These are phyloP conservation scores for Backusella circina DNA, from an alignment of 192 early-diverging fungal genomes.

Conservation along the genomic window DNA sequence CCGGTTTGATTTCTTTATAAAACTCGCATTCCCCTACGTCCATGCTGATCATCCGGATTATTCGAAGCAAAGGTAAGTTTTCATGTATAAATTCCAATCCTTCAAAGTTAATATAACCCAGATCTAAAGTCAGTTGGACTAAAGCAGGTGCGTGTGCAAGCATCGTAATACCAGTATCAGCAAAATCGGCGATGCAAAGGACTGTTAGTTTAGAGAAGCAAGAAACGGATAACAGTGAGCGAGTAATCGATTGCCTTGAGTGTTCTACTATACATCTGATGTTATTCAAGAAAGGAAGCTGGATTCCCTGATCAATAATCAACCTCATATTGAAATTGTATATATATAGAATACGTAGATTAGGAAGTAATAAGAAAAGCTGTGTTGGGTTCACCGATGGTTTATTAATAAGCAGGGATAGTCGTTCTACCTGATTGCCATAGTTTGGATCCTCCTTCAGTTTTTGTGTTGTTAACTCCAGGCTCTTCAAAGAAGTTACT, in stretches of 20 bases:
- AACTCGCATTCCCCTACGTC: background rate
- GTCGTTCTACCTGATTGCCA: background rate
- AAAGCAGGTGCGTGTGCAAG: background rate
- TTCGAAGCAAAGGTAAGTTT: background rate
- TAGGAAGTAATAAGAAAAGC: background rate
- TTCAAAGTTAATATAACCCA: background rate
- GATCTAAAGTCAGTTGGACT: background rate
- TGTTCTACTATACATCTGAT: background rate
- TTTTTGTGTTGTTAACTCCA: background rate
- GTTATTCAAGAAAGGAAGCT: background rate
- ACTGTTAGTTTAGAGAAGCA: background rate
- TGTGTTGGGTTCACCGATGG: background rate
- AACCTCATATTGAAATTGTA: background rate
- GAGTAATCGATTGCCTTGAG: background rate
- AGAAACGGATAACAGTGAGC: background rate
- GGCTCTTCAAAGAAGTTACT: background rate
- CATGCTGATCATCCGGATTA: background rate
- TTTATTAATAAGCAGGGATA: background rate
- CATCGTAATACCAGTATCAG: background rate
- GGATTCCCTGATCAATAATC: background rate
- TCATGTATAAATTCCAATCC: background rate
- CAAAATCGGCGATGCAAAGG: background rate
- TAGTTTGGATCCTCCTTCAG: background rate
- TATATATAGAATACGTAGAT: background rate
- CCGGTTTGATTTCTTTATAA: background rate